Conservation (phyloP, 2,329 filamentous ascomycete species). For the Lachnellula hyalina region DNA sequence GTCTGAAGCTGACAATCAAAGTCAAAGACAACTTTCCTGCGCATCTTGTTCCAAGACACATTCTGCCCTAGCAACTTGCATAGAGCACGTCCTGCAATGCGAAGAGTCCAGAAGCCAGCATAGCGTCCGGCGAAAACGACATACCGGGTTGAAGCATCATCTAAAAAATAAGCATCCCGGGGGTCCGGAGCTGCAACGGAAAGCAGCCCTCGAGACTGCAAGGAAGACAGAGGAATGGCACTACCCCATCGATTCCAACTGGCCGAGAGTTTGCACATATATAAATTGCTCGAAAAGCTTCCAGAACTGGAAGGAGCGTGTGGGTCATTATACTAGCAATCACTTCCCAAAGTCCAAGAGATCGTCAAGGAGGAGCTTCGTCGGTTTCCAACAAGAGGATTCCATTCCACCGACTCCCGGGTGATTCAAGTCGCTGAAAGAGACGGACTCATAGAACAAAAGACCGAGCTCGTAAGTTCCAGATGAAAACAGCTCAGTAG, state of each 20-base stretch:
- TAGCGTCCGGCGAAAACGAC: neutral
- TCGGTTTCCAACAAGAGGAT: neutral
- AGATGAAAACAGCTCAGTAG: too few relatives aligned
- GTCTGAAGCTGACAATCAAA: neutral
- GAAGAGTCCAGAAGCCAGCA: neutral
- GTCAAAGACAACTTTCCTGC: neutral
- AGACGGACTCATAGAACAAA: too few relatives aligned
- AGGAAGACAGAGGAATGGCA: neutral
- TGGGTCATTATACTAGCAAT: neutral
- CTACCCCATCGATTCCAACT: neutral
- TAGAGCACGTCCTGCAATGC: neutral
- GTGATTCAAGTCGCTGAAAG: too few relatives aligned
- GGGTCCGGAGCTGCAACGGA: neutral
- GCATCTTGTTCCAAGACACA: neutral
- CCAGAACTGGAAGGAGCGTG: neutral
- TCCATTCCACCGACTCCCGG: too few relatives aligned
- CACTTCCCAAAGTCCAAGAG: neutral
- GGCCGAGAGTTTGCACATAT: neutral
- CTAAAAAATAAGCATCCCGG: neutral
- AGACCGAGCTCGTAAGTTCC: too few relatives aligned
- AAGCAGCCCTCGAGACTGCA: neutral
- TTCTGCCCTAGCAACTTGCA: neutral
- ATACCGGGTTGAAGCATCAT: neutral
- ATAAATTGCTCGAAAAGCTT: neutral
- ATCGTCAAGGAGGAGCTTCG: neutral